These are phyloP conservation scores for Chamaecyparis obtusa DNA, from an alignment of 75 land plant genomes.

Conservation along the genomic window DNA sequence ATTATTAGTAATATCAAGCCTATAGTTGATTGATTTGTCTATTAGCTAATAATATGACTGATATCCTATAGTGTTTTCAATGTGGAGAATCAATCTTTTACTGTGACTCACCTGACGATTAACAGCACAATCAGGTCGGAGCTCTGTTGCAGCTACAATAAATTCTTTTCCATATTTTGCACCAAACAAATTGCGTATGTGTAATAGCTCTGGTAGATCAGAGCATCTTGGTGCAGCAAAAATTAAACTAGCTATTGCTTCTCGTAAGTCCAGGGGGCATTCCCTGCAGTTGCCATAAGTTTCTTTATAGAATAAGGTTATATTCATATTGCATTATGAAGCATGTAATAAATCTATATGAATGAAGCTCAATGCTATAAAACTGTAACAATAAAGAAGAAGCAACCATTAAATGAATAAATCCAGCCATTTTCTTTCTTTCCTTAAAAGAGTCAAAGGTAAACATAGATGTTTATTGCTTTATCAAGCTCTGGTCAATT, in stretches of 20 bases:
- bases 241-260: constrained; percentile 76
- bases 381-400: not conserved
- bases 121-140: constrained; percentile 73
- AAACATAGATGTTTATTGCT: not conserved
- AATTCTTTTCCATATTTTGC: constrained; percentile 87
- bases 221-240: constrained; percentile 90
- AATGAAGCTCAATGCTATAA: not conserved
- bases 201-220: constrained; percentile 77
- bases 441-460: not conserved
- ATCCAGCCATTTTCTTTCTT: not conserved
- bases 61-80: not conserved
- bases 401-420: not conserved
- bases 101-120: constrained; percentile 50
- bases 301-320: not conserved
- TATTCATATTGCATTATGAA: not conserved
- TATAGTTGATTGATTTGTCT: not conserved
- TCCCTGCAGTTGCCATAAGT: constrained; percentile 43
- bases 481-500: not conserved
- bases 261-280: constrained; percentile 73
- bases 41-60: not conserved
- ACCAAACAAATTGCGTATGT: constrained; percentile 57
- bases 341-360: not conserved
- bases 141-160: constrained; percentile 66
- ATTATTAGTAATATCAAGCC: not conserved
- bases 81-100: not conserved